These are phyloP conservation scores for Cicer bijugum DNA, from an alignment of 306 rosid species.

Conservation along the genomic window DNA sequence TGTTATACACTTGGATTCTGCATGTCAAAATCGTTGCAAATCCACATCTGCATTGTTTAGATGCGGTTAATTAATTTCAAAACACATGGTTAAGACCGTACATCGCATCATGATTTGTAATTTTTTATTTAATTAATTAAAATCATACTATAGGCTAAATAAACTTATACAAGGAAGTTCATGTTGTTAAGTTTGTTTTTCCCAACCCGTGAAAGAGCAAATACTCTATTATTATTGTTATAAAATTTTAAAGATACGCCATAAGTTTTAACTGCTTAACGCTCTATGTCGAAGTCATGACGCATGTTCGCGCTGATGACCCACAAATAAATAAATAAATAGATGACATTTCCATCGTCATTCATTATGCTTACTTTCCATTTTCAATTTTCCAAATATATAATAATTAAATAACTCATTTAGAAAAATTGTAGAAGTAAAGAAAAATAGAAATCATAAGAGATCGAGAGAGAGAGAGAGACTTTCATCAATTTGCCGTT, in stretches of 20 bases:
- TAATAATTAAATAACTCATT: neutral
- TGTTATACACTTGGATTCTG: too few species aligned
- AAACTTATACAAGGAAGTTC: too few species aligned
- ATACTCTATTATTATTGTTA: constrained; percentile 8
- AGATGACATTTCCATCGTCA: neutral
- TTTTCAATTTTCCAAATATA: neutral
- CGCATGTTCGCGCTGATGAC: neutral
- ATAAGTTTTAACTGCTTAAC: constrained; percentile 7
- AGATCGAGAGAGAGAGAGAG: constrained; percentile 1
- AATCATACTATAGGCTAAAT: too few species aligned
- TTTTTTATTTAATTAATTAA: neutral
- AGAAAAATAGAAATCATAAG: neutral
- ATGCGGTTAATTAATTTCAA: neutral
- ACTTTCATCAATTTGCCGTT: neutral
- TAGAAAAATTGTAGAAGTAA: neutral
- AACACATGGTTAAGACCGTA: neutral
- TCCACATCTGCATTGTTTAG: neutral
- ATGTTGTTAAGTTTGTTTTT: neutral
- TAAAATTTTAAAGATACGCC: neutral
- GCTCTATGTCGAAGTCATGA: neutral
- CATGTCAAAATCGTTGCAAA: too few species aligned
- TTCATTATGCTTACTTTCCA: neutral
- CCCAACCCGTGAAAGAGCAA: neutral
- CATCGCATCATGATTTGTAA: neutral
- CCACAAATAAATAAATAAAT: constrained; percentile 3